These are phyloP conservation scores for Hylodesmum podocarpum DNA, from an alignment of 306 rosid species.

Conservation along the genomic window DNA sequence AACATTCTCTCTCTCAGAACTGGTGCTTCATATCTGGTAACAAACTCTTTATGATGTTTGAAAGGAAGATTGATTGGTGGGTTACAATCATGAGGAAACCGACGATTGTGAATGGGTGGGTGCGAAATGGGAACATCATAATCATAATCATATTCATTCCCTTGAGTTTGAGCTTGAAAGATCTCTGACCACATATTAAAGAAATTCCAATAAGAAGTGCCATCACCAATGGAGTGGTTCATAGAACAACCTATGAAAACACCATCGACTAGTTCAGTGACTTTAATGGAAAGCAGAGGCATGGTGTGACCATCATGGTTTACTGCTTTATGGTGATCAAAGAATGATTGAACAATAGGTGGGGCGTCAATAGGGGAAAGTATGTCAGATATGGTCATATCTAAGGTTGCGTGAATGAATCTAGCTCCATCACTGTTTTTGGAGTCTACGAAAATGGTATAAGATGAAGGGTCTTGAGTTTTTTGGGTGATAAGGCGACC, in stretches of 20 bases:
- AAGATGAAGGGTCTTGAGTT: slow-evolving; percentile 33
- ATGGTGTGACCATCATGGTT: slow-evolving; percentile 63
- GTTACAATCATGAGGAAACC: slow-evolving; percentile 53
- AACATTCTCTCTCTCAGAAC: slow-evolving; percentile 52
- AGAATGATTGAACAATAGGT: slow-evolving; percentile 46
- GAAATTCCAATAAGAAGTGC: slow-evolving; percentile 65
- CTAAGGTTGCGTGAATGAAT: slow-evolving; percentile 51
- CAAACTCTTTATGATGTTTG: slow-evolving; percentile 45
- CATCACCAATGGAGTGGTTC: slow-evolving; percentile 55
- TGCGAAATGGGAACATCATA: slow-evolving; percentile 14
- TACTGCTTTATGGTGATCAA: slow-evolving; percentile 56
- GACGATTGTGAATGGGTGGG: slow-evolving; percentile 41
- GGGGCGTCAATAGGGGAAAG: slow-evolving; percentile 62
- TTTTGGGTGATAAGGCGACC: slow-evolving; percentile 48
- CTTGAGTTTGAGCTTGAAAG: slow-evolving; percentile 40
- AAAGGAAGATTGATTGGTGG: slow-evolving; percentile 50
- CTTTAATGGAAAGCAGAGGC: slow-evolving; percentile 55
- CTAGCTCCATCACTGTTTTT: slow-evolving; percentile 42
- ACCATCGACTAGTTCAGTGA: slow-evolving; percentile 59
- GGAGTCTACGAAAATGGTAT: slow-evolving; percentile 46
- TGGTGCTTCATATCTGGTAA: slow-evolving; percentile 42
- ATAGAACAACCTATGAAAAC: slow-evolving; percentile 69
- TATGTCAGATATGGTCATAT: slow-evolving; percentile 43
- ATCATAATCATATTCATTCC: background rate
- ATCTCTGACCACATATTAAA: slow-evolving; percentile 60